Conservation (phyloP, 495 filamentous ascomycete genomes). For the Aspergillus heteromorphus region DNA sequence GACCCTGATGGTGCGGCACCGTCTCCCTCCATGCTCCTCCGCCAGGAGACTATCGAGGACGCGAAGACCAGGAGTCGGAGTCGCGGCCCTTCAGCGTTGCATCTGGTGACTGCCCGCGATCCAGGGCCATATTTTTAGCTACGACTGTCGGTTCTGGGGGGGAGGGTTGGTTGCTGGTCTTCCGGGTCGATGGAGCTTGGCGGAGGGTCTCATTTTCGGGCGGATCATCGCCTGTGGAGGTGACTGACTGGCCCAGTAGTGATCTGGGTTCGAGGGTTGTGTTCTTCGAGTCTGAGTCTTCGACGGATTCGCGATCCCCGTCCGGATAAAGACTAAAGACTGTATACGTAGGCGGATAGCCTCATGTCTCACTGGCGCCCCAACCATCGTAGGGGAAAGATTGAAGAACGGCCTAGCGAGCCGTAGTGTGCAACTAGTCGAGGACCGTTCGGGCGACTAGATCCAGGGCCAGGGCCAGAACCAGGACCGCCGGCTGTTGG, state of each 20-base stretch:
- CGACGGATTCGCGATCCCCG: neutral
- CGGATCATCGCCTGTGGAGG: neutral
- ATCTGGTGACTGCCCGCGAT: conserved; percentile 2
- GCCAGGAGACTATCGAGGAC: too few relatives aligned
- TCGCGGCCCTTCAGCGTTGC: conserved; percentile 8
- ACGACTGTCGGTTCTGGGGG: too few relatives aligned
- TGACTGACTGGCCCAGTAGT: too few relatives aligned
- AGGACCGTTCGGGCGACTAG: neutral
- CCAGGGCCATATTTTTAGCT: neutral
- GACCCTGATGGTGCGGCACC: conserved; percentile 8
- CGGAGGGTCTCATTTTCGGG: neutral
- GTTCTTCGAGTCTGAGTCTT: too few relatives aligned
- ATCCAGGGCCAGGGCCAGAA: neutral
- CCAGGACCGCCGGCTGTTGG: too few relatives aligned
- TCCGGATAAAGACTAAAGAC: neutral
- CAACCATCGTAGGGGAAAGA: neutral
- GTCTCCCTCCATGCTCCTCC: neutral
- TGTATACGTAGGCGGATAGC: neutral
- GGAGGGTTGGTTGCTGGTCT: too few relatives aligned
- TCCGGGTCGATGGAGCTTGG: neutral
- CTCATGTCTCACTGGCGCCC: neutral
- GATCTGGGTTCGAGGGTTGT: neutral
- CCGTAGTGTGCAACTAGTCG: neutral
- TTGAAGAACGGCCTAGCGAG: neutral
- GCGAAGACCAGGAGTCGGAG: too few relatives aligned